Evolutionary conservation across 192 early-diverging fungal genomes (phyloP).

Genomic region (Coemansia sp.): DNA sequence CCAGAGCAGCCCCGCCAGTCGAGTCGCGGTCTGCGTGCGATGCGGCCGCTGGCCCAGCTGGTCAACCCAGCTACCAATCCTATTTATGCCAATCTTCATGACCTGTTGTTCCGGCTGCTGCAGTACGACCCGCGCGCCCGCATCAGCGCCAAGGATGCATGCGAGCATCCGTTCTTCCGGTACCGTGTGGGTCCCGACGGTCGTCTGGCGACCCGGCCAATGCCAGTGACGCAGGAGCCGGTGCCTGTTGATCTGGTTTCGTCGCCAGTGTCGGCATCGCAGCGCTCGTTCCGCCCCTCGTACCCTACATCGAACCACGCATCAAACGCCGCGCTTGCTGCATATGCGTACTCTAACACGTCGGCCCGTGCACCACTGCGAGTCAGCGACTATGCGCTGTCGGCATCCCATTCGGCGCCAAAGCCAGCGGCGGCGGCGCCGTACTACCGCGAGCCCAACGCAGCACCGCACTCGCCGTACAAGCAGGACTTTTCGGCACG

Average conservation of each 20-base stretch:
- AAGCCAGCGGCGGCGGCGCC: constrained; percentile 9
- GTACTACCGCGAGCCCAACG: constrained; percentile 29
- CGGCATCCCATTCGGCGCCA: constrained; percentile 8
- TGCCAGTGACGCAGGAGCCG: constrained; percentile 10
- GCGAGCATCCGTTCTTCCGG: constrained; percentile 82
- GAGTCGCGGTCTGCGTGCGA: constrained; percentile 39
- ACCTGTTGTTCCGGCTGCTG: constrained; percentile 72
- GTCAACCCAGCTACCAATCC: constrained; percentile 49
- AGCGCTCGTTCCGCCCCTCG: constrained; percentile 34
- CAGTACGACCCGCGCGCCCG: constrained; percentile 75
- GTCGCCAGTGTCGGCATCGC: constrained; percentile 8
- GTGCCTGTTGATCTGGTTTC: constrained; percentile 12
- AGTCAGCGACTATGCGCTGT: constrained; percentile 33
- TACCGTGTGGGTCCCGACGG: constrained; percentile 53
- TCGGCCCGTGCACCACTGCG: constrained; percentile 26
- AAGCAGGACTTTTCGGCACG: constrained; percentile 4
- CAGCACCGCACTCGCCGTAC: constrained; percentile 5
- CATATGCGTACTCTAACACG: constrained; percentile 12
- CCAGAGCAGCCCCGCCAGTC: constrained; percentile 41
- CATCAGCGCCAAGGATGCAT: constrained; percentile 79
- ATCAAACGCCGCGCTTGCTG: constrained; percentile 12
- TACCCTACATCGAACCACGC: not conserved
- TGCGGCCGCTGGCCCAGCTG: constrained; percentile 47
- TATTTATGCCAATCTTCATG: constrained; percentile 58
- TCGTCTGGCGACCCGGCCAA: constrained; percentile 20